These are phyloP conservation scores for Nidularia pulvinata DNA, from an alignment of 768 basidiomycete genomes.

Conservation along the genomic window DNA sequence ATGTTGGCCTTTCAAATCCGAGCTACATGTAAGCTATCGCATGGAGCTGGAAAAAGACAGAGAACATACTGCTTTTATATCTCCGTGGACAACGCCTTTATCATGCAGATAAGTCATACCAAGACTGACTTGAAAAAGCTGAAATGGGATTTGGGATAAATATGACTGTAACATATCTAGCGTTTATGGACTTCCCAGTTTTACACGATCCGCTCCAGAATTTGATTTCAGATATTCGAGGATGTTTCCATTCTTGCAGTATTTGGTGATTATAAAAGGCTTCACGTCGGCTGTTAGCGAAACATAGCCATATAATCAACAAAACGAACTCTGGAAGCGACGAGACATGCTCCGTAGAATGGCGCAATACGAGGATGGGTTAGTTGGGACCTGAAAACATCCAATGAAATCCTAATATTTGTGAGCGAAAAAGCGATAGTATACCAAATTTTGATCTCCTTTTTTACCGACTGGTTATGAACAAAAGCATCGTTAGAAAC, in stretches of 20 bases:
- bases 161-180: neutral
- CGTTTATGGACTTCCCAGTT: slow-evolving; percentile 8
- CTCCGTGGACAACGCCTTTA: slow-evolving; percentile 18
- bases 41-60: neutral
- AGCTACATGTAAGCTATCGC: too few relatives aligned
- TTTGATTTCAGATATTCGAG: slow-evolving; percentile 2
- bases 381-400: slow-evolving; percentile 33
- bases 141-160: neutral
- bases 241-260: slow-evolving; percentile 4
- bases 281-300: slow-evolving; percentile 7
- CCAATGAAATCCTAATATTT: neutral
- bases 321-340: slow-evolving; percentile 26
- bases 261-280: slow-evolving; percentile 6
- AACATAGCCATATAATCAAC: neutral
- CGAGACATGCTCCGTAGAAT: slow-evolving; percentile 44
- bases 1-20: too few relatives aligned
- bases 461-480: slow-evolving; percentile 29
- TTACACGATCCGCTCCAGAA: neutral
- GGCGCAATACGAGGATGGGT: slow-evolving; percentile 42
- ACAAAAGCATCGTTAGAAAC: neutral
- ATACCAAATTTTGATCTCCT: slow-evolving; percentile 42
- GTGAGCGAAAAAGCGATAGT: neutral
- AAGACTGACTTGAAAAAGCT: slow-evolving; percentile 14
- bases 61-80: slow-evolving; percentile 19
- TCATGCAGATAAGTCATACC: slow-evolving; percentile 22